A percentile compares a stretch with the other conserved stretches of the same genome.
Conservation (phyloP, 1,139 yeast genomes). For the Geotrichum reessii region DNA sequence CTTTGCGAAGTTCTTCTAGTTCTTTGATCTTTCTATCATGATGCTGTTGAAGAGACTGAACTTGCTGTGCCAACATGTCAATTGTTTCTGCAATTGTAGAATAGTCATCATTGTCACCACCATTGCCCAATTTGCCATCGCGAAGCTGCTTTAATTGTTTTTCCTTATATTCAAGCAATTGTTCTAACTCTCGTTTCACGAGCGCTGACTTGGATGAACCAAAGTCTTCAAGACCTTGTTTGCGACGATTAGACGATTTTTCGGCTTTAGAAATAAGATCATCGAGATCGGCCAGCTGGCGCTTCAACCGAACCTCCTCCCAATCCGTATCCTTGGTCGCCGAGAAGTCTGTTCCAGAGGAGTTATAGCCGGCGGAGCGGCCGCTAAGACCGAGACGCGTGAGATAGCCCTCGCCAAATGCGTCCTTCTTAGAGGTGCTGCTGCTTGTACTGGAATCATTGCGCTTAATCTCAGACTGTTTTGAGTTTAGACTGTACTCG, state of each 20-base stretch:
- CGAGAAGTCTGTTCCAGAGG: conserved; percentile 69
- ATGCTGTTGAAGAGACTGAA: conserved; percentile 54
- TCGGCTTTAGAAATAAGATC: conserved; percentile 55
- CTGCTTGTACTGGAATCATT: conserved; percentile 18
- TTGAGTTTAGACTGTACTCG: conserved; percentile 58
- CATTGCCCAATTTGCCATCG: conserved; percentile 23
- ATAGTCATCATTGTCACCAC: conserved; percentile 18
- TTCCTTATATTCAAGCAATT: conserved; percentile 69
- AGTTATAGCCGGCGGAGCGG: conserved; percentile 34
- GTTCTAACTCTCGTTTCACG: conserved; percentile 72
- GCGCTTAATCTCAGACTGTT: conserved; percentile 41
- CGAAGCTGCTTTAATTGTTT: conserved; percentile 39
- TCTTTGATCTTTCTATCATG: conserved; percentile 48
- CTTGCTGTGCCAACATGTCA: conserved; percentile 59
- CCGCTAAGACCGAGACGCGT: conserved; percentile 42
- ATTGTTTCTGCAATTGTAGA: conserved; percentile 44
- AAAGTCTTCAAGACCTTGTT: conserved; percentile 41
- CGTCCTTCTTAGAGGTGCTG: conserved; percentile 36
- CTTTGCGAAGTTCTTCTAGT: conserved; percentile 43
- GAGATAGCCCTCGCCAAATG: conserved; percentile 47
- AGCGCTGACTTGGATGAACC: conserved; percentile 39
- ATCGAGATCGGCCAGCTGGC: conserved; percentile 73
- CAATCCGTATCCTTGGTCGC: conserved; percentile 70
- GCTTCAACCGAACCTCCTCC: conserved; percentile 81
- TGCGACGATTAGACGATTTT: conserved; percentile 42